These are phyloP conservation scores for Collariella sp. DNA, from an alignment of 495 filamentous ascomycete species.

Conservation along the genomic window DNA sequence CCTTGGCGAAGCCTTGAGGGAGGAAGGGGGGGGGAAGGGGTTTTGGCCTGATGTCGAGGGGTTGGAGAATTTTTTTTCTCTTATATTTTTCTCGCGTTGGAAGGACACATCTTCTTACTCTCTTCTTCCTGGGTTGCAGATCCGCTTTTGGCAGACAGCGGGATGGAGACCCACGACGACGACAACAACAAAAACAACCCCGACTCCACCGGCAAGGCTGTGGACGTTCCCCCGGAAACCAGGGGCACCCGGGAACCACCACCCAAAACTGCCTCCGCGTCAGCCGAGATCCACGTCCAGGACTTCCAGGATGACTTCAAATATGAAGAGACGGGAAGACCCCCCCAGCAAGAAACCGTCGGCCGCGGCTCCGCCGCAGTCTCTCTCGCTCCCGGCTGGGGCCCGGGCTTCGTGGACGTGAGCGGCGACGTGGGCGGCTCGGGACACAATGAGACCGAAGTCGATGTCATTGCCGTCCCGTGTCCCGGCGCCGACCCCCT, in stretches of 20 bases:
- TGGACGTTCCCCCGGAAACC: neutral
- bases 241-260: neutral
- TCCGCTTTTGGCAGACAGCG: neutral
- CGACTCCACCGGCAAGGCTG: constrained; percentile 2
- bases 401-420: constrained; percentile 33
- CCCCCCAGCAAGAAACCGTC: neutral
- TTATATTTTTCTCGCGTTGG: neutral
- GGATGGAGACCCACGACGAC: constrained; percentile 8
- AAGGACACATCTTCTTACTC: neutral
- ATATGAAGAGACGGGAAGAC: neutral
- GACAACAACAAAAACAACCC: constrained; percentile 1
- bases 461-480: constrained; percentile 40
- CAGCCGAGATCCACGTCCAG: neutral
- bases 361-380: neutral
- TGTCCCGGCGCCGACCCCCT: constrained; percentile 39
- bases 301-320: neutral
- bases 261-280: neutral
- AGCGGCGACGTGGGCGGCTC: constrained; percentile 35
- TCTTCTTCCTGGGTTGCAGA: too few species aligned
- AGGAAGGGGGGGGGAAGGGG: too few species aligned
- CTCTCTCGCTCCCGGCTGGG: neutral
- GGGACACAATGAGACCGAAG: constrained; percentile 39
- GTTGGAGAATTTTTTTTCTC: neutral
- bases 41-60: too few species aligned
- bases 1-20: neutral